phyloP scores from a whole-genome alignment of 345 rosid species.

The Leavenworthia alabamica region DNA sequence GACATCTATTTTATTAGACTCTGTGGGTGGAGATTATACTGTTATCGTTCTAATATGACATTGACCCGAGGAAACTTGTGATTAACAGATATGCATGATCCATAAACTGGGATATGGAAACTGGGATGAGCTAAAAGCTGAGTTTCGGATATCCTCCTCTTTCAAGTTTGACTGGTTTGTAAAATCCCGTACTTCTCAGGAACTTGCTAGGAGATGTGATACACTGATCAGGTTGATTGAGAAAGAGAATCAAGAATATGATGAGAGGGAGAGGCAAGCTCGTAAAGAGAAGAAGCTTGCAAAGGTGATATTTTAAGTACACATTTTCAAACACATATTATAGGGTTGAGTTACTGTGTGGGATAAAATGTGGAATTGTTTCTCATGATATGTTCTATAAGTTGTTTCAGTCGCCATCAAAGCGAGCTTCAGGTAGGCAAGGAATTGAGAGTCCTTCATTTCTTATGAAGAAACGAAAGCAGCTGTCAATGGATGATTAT shows the following conservation, averaged over 20 bases:
- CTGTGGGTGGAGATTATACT: not conserved
- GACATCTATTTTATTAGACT: not conserved
- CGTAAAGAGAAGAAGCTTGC: constrained; percentile 97
- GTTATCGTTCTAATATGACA: not conserved
- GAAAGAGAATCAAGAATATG: constrained; percentile 96
- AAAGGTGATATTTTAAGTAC: constrained; percentile 42
- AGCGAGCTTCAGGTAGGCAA: constrained; percentile 58
- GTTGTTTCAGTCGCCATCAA: constrained; percentile 49
- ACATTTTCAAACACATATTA: not conserved
- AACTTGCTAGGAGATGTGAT: constrained; percentile 94
- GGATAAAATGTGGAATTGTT: not conserved
- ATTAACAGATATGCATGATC: constrained; percentile 83
- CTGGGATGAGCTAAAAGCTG: constrained; percentile 96
- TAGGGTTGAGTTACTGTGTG: not conserved
- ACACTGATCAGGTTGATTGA: constrained; percentile 89
- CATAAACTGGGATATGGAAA: constrained; percentile 98
- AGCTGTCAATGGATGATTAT: constrained; percentile 78
- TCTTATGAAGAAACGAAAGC: constrained; percentile 64
- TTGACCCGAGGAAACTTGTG: constrained; percentile 10
- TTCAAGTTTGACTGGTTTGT: constrained; percentile 98
- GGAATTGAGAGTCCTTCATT: constrained; percentile 56
- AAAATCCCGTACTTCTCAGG: constrained; percentile 90
- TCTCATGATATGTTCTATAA: not conserved
- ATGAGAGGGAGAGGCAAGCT: constrained; percentile 95
- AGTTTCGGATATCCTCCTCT: constrained; percentile 70